These are phyloP conservation scores for Meyerozyma carpophila DNA, from an alignment of 1,139 yeast species.

Conservation along the genomic window DNA sequence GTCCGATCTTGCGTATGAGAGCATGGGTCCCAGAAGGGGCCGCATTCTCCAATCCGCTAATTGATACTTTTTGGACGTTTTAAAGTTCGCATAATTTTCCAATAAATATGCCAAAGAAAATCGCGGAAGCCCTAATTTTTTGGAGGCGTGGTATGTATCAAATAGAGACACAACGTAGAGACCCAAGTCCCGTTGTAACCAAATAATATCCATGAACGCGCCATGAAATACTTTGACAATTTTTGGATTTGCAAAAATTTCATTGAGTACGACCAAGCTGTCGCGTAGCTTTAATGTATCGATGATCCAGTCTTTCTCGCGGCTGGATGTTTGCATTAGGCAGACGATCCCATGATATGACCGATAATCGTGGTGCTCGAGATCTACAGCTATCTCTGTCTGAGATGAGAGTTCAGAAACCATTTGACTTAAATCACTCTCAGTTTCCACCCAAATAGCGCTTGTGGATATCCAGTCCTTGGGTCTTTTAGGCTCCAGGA, in stretches of 20 bases:
- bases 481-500: constrained; percentile 48
- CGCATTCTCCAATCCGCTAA: constrained; percentile 95
- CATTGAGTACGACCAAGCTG: constrained; percentile 62
- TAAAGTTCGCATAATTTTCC: constrained; percentile 75
- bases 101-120: constrained; percentile 81
- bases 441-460: constrained; percentile 69
- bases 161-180: constrained; percentile 83
- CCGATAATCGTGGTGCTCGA: constrained; percentile 93
- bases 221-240: constrained; percentile 92
- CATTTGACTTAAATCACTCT: constrained; percentile 49
- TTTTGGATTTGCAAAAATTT: constrained; percentile 71
- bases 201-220: constrained; percentile 92
- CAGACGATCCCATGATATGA: constrained; percentile 88
- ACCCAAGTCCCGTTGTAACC: constrained; percentile 96
- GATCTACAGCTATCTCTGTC: constrained; percentile 84
- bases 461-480: constrained; percentile 60
- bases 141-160: constrained; percentile 90
- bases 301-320: constrained; percentile 77
- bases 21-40: constrained; percentile 75
- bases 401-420: constrained; percentile 43
- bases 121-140: constrained; percentile 69
- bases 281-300: constrained; percentile 75
- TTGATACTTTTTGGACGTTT: constrained; percentile 91
- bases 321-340: constrained; percentile 85
- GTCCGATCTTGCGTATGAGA: constrained; percentile 88